phyloP scores from a whole-genome alignment of 2,329 filamentous ascomycete species.

The Cercospora zeina region DNA sequence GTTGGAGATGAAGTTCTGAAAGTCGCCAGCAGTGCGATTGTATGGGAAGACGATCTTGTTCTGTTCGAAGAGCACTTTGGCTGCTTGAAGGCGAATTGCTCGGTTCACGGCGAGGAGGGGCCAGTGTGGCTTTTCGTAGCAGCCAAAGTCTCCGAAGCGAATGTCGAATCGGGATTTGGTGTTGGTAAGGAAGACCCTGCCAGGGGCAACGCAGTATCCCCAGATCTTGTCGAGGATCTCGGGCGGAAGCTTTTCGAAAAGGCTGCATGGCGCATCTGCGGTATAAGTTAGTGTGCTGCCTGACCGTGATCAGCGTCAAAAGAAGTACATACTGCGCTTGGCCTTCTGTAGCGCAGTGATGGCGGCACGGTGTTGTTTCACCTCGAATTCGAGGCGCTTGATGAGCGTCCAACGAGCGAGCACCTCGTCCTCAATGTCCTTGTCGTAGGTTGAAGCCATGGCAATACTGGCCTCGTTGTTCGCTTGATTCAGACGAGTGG shows the following conservation, averaged over 20 bases:
- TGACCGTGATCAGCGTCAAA: too few species aligned
- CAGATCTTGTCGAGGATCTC: not conserved
- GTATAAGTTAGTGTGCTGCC: too few species aligned
- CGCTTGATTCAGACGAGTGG: too few species aligned
- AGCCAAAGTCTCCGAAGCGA: not conserved
- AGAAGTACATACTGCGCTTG: too few species aligned
- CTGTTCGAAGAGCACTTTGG: not conserved
- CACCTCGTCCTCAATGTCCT: too few species aligned
- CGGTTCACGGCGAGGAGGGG: conserved; percentile 6
- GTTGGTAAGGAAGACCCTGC: not conserved
- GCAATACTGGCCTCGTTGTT: too few species aligned
- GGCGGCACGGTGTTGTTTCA: too few species aligned
- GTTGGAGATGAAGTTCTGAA: not conserved
- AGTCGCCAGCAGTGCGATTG: not conserved
- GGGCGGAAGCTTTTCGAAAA: not conserved
- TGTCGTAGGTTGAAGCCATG: too few species aligned
- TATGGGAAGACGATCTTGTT: conserved; percentile 1
- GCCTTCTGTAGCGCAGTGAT: too few species aligned
- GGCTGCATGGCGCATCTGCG: not conserved
- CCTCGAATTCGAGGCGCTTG: too few species aligned
- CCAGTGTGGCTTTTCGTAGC: conserved; percentile 6
- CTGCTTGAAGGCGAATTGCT: conserved; percentile 4
- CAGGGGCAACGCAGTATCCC: not conserved
- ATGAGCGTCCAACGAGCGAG: too few species aligned
- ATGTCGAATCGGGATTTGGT: not conserved